Base-by-base conservation (phyloP, 1,284 basidiomycete genomes). In the Xanthoconium separans region DNA sequence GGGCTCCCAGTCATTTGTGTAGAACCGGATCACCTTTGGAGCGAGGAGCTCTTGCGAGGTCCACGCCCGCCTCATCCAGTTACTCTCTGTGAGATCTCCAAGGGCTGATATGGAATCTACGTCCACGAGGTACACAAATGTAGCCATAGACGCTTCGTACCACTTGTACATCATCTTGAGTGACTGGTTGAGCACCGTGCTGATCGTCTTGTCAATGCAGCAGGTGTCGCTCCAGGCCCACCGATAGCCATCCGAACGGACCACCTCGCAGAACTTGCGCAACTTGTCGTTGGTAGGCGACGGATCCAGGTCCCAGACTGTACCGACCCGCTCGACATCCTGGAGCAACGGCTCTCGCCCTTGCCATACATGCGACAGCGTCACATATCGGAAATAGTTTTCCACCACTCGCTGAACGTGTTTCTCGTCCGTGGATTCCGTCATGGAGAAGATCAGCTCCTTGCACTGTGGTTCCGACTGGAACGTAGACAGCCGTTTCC, bases 51-150 rank as follows among this genome's bases (percentile, higher is more conserved):
- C 60, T 29, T 59, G 62, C 3, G 40, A 9, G 2, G 62, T 64
- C 62, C 62, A 61, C 2, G 47, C 60, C 15, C 57, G 52, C 1
- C 7, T 51, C 53, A 60, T 57, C 60, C 60, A 64, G 11, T 9
- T 4, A 18, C 47, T 50, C 3, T 16, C 2, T 2, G 34, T 30
- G 20, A 65, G 58, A 12, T 50, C 42, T 0, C 43, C 39, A 20
- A 34, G 8, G 10, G 29, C 5, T 1, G 44, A 55, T 2, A 33
- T n/a, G n/a, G 54, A 46, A 2, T 6, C 2, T 1, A 39, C 39
- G 0, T 29, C 30, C 0, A 13, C 34, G 6, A 56, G 50, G 5
- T 18, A 34, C 6, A 41, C 29, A 15, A 55, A 27, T 0, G 52
- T 54, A 18, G 43, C 24, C 1, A 31, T 30, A 1, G 53, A 55